These are phyloP conservation scores for Xerocomus amazonicus DNA, from an alignment of 1,284 basidiomycete genomes.

Conservation along the genomic window DNA sequence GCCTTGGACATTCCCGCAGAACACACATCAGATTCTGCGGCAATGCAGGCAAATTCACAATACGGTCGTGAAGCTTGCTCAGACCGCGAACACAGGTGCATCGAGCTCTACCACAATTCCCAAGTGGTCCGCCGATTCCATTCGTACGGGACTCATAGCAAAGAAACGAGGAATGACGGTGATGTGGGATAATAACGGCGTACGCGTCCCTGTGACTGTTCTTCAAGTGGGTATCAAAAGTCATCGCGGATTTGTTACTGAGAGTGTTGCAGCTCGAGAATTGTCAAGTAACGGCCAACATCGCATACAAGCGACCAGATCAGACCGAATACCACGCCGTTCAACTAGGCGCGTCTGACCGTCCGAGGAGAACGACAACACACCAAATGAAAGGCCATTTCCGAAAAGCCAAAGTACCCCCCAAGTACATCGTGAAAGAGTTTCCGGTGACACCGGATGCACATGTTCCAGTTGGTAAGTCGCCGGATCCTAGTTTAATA, in stretches of 20 bases:
- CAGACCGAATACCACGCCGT: slow-evolving; percentile 79
- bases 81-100: slow-evolving; percentile 29
- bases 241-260: slow-evolving; percentile 1
- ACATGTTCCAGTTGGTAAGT: slow-evolving; percentile 78
- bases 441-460: slow-evolving; percentile 90
- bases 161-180: slow-evolving; percentile 95
- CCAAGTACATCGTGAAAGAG: slow-evolving; percentile 87
- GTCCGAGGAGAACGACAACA: slow-evolving; percentile 63
- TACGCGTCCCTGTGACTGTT: slow-evolving; percentile 87
- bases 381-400: slow-evolving; percentile 86
- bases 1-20: slow-evolving; percentile 42
- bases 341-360: slow-evolving; percentile 80
- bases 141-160: slow-evolving; percentile 92
- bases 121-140: slow-evolving; percentile 85
- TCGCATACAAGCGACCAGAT: slow-evolving; percentile 60
- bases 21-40: slow-evolving; percentile 33
- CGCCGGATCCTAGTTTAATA: neutral
- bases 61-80: slow-evolving; percentile 36
- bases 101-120: slow-evolving; percentile 25
- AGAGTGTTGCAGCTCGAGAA: slow-evolving; percentile 61
- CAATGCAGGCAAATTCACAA: slow-evolving; percentile 39
- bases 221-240: slow-evolving; percentile 69
- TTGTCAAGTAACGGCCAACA: slow-evolving; percentile 80
- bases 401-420: slow-evolving; percentile 72
- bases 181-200: slow-evolving; percentile 89